phyloP scores from a whole-genome alignment of 23 red algal species.

The Gracilariopsis chorda region DNA sequence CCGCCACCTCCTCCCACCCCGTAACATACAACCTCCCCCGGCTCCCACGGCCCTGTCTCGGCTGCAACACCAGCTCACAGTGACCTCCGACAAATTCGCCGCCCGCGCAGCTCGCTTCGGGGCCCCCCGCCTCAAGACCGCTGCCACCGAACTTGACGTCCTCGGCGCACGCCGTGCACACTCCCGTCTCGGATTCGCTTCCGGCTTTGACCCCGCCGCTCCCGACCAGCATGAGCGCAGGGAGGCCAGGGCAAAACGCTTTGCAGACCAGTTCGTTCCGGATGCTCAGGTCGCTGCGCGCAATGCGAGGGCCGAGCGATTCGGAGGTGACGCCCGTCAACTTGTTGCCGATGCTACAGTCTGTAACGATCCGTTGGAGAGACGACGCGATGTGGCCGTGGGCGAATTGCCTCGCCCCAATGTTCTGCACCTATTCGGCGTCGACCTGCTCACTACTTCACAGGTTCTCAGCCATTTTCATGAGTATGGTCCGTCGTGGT shows the following conservation, averaged over 20 bases:
- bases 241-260: neutral
- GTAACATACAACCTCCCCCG: neutral
- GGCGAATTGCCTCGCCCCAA: conserved; percentile 31
- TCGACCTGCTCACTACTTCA: conserved; percentile 44
- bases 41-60: neutral
- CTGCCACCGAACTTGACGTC: conserved; percentile 14
- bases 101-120: conserved; percentile 49
- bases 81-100: neutral
- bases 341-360: neutral
- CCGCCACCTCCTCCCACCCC: neutral
- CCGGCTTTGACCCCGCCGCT: conserved; percentile 44
- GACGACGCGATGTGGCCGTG: conserved; percentile 20
- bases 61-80: neutral
- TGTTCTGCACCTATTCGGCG: conserved; percentile 63
- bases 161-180: conserved; percentile 59
- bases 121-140: neutral
- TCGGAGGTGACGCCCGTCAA: neutral
- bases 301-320: neutral
- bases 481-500: conserved; percentile 64
- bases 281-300: neutral
- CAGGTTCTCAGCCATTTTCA: conserved; percentile 43
- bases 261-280: conserved; percentile 10
- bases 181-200: conserved; percentile 26
- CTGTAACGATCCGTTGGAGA: conserved; percentile 10
- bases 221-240: neutral